phyloP scores from a whole-genome alignment of 2,329 filamentous ascomycete genomes.

The Sclerotinia nivalis region DNA sequence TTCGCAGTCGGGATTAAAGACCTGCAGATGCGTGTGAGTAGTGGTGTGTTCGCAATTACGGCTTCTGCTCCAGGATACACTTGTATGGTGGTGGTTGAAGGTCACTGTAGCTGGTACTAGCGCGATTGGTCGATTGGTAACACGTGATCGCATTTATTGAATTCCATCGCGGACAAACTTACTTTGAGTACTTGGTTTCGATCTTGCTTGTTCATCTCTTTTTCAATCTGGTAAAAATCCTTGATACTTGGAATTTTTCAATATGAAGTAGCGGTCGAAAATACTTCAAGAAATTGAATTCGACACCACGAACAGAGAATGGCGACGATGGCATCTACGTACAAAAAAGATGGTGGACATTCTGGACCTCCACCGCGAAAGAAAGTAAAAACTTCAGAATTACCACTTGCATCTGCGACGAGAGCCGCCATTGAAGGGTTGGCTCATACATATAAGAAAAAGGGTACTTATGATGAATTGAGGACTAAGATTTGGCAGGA shows the following conservation, averaged over 20 bases:
- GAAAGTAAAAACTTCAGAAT: conserved; percentile 72
- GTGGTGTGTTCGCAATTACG: conserved; percentile 4
- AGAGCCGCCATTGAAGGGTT: conserved; percentile 72
- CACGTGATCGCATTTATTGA: conserved; percentile 15
- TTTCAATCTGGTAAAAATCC: too few species aligned
- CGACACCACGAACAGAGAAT: not conserved
- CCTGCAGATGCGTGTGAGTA: not conserved
- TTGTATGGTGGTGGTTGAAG: conserved; percentile 11
- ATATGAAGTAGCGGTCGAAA: not conserved
- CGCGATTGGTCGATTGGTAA: not conserved
- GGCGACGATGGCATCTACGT: conserved; percentile 7
- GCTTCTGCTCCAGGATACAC: conserved; percentile 13
- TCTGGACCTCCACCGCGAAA: conserved; percentile 35
- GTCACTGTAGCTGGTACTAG: conserved; percentile 13
- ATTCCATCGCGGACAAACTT: not conserved
- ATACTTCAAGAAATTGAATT: not conserved
- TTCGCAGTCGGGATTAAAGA: not conserved
- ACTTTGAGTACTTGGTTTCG: not conserved
- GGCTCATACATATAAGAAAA: conserved; percentile 82
- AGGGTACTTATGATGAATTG: conserved; percentile 77
- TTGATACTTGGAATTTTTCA: not conserved
- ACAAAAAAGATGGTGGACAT: conserved; percentile 30
- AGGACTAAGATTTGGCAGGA: conserved; percentile 77
- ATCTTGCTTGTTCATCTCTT: not conserved
- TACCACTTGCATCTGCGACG: conserved; percentile 73